A percentile compares a stretch with the other conserved stretches of the same genome.
These are phyloP conservation scores for Paecilomyces fulvus DNA, from an alignment of 2,329 filamentous ascomycete species.

Conservation along the genomic window DNA sequence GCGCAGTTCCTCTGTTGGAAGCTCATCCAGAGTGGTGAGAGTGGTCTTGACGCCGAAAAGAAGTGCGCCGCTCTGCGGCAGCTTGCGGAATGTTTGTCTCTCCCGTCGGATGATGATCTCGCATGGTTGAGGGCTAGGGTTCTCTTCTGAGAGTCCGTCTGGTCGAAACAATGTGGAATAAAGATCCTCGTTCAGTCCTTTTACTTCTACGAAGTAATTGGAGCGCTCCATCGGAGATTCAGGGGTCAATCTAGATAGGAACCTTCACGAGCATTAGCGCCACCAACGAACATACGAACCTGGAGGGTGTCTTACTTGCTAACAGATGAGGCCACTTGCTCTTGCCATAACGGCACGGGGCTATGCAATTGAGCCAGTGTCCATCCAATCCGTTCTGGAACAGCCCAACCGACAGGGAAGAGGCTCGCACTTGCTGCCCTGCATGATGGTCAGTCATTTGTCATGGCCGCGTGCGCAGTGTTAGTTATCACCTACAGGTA, in stretches of 20 bases:
- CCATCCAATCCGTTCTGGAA: constrained; percentile 42
- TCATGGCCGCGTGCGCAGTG: neutral
- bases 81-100: constrained; percentile 41
- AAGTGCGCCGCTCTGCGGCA: constrained; percentile 38
- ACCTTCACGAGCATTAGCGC: constrained; percentile 22
- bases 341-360: constrained; percentile 43
- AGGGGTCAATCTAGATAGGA: constrained; percentile 38
- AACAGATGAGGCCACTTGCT: constrained; percentile 35
- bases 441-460: constrained; percentile 1
- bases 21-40: constrained; percentile 33
- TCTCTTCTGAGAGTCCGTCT: constrained; percentile 29
- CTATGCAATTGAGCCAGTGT: constrained; percentile 40
- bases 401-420: constrained; percentile 46
- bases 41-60: constrained; percentile 45
- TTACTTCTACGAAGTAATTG: constrained; percentile 44
- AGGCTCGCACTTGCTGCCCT: constrained; percentile 45
- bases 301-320: constrained; percentile 27
- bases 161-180: constrained; percentile 39
- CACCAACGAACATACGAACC: neutral
- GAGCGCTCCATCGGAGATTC: constrained; percentile 40
- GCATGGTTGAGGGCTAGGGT: constrained; percentile 25
- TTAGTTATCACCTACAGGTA: constrained; percentile 31
- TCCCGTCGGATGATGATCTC: constrained; percentile 43
- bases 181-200: constrained; percentile 25
- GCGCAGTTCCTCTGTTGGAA: constrained; percentile 32